Evolutionary conservation across 257 asterid genomes (phyloP).

Genomic region (Forsythia suspensa): DNA sequence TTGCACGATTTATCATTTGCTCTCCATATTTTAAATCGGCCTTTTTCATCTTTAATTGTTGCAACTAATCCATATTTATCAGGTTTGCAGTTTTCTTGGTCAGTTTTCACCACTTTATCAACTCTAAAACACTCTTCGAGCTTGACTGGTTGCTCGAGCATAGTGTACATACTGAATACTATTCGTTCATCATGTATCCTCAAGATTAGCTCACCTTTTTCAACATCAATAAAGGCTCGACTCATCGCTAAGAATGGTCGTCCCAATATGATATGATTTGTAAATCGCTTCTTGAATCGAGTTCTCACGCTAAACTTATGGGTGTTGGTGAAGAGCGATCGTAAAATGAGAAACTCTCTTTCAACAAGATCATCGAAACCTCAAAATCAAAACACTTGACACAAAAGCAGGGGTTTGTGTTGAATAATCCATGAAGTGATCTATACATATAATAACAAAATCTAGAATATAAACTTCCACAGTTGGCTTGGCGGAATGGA

Average conservation of each 20-base stretch:
- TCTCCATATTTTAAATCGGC: too few species aligned
- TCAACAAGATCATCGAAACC: conserved; percentile 46
- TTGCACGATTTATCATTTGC: too few species aligned
- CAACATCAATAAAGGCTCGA: too few species aligned
- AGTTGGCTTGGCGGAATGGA: too few species aligned
- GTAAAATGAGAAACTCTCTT: conserved; percentile 84
- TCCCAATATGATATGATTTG: conserved; percentile 45
- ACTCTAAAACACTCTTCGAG: too few species aligned
- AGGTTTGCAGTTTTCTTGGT: too few species aligned
- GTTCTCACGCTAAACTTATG: conserved; percentile 54
- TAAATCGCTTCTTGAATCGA: conserved; percentile 73
- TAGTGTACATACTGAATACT: too few species aligned
- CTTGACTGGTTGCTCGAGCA: too few species aligned
- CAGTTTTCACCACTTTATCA: too few species aligned
- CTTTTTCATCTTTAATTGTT: too few species aligned
- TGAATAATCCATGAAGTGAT: background rate
- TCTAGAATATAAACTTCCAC: background rate
- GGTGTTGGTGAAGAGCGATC: conserved; percentile 66
- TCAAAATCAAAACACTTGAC: background rate
- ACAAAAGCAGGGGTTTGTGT: background rate
- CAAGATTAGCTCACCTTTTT: conserved; percentile 30
- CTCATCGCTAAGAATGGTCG: conserved; percentile 23
- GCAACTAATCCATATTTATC: too few species aligned
- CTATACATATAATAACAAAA: background rate
- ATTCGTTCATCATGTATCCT: too few species aligned